Percentiles rank a stretch among this genome's conserved stretches.
These are phyloP conservation scores for Brachypodium distachyon DNA, from an alignment of 202 grass and related monocot species.

Conservation along the genomic window DNA sequence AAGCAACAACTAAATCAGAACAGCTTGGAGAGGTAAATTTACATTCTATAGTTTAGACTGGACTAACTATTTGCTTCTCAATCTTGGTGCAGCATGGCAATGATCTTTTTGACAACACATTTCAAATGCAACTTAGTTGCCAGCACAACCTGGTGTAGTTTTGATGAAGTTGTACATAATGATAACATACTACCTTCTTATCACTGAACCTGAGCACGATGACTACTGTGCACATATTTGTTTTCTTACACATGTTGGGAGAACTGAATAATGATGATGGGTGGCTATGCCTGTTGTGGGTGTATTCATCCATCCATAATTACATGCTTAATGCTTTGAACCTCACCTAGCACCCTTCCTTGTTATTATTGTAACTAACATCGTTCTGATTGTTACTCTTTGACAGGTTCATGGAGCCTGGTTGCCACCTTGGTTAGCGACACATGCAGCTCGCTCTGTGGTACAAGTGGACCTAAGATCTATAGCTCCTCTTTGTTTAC, in stretches of 20 bases:
- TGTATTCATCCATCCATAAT: background rate
- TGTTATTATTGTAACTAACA: background rate
- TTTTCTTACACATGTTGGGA: background rate
- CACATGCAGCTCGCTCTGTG: slow-evolving; percentile 38
- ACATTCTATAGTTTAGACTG: slow-evolving; percentile 11
- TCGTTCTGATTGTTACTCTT: slow-evolving; percentile 1
- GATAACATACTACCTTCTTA: background rate
- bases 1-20: slow-evolving; percentile 55
- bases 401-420: slow-evolving; percentile 80
- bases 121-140: slow-evolving; percentile 4
- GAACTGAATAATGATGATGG: background rate
- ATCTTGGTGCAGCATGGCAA: background rate
- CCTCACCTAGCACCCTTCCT: background rate
- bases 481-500: slow-evolving; percentile 20
- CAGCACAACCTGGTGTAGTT: background rate
- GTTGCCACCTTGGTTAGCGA: slow-evolving; percentile 79
- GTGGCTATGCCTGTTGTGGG: background rate
- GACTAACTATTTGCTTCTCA: background rate
- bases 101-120: background rate
- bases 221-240: background rate
- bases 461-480: slow-evolving; percentile 25
- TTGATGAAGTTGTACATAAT: background rate
- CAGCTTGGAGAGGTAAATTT: slow-evolving; percentile 63
- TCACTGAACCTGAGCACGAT: slow-evolving; percentile 4
- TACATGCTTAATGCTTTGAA: slow-evolving; percentile 1